These are phyloP conservation scores for Agaricales sp. DNA, from an alignment of 1,284 basidiomycete species.

Conservation along the genomic window DNA sequence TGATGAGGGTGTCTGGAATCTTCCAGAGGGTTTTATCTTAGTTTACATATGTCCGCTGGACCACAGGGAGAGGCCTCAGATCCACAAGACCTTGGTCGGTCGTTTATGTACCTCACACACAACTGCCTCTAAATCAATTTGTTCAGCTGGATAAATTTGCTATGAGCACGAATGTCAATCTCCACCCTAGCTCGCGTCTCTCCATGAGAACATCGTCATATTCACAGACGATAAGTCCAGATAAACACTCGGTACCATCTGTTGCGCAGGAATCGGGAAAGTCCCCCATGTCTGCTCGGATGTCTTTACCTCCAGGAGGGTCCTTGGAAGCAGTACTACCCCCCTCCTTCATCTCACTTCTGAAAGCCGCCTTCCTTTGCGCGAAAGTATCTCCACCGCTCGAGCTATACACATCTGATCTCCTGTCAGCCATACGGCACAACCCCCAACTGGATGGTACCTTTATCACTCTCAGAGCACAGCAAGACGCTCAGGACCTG, in stretches of 20 bases:
- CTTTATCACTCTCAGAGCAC: conserved; percentile 48
- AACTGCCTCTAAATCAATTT: conserved; percentile 8
- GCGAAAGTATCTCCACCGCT: conserved; percentile 41
- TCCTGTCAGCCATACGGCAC: conserved; percentile 64
- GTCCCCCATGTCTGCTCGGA: too few relatives aligned
- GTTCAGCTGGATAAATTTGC: conserved; percentile 66
- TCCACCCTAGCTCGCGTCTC: conserved; percentile 28
- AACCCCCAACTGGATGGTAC: conserved; percentile 60
- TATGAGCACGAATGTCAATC: conserved; percentile 53
- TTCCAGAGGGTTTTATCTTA: conserved; percentile 63
- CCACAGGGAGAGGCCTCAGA: conserved; percentile 47
- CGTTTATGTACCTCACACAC: conserved; percentile 2
- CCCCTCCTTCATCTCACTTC: not conserved
- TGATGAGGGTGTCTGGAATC: conserved; percentile 32
- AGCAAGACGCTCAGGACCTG: conserved; percentile 50
- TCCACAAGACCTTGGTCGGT: conserved; percentile 55
- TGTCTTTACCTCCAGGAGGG: too few relatives aligned
- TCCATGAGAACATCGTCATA: conserved; percentile 25
- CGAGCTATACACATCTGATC: conserved; percentile 54
- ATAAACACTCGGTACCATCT: conserved; percentile 11
- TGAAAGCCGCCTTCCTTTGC: too few relatives aligned
- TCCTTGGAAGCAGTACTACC: not conserved
- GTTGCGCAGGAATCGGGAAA: not conserved
- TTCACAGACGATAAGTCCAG: conserved; percentile 16
- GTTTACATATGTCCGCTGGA: conserved; percentile 63